Base-by-base conservation (phyloP, 805 yeast species). In the Cyberlindnera galapagoensis region DNA sequence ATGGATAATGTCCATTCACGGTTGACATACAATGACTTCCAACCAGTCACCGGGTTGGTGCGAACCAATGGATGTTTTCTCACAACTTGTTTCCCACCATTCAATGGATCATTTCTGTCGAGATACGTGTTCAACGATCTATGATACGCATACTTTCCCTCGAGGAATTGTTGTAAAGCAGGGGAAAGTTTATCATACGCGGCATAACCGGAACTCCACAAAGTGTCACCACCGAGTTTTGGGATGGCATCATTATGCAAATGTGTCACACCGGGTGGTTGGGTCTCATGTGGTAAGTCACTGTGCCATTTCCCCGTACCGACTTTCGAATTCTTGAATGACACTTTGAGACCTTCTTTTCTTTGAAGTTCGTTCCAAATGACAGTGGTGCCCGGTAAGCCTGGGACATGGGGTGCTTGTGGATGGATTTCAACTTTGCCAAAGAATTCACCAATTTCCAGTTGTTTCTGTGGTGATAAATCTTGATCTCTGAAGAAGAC, bases 41-140 rank as follows among this genome's bases (percentile, higher is more conserved):
- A 69, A 18, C 78, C 78, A 24, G 80, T 75, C 9, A 65, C 74
- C 7, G 81, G 80, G 43, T 75, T 74, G 21, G 79, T 73, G 53
- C 78, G 64, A 24, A 75, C 63, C 12, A 75, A 40, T 2, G 79
- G 79, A 51, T 74, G 80, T 32, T 62, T 71, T 47, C 74, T 63
- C 43, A 66, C 74, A 35, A 71, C 55, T 34, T 57, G 58, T 34
- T 57, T 59, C n/a, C 67, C 66, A 21, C 73, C 74, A 31, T 51
- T 49, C 24, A 69, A 54, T 9, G 72, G 73, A 28, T 65, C 59
- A 23, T 60, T 49, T 29, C 69, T 55, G 36, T 63, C 62, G 24
- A 57, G 41, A 39, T 59, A 65, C 5, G 42, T 39, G 42, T 65
- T 66, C 10, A 65, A 65, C 17, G 68, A 60, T 12, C 52, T 46